Evolutionary conservation across 345 rosid species (phyloP), one percentile per base, ranked within the genome.

Genomic region (Physaria fendleri): DNA sequence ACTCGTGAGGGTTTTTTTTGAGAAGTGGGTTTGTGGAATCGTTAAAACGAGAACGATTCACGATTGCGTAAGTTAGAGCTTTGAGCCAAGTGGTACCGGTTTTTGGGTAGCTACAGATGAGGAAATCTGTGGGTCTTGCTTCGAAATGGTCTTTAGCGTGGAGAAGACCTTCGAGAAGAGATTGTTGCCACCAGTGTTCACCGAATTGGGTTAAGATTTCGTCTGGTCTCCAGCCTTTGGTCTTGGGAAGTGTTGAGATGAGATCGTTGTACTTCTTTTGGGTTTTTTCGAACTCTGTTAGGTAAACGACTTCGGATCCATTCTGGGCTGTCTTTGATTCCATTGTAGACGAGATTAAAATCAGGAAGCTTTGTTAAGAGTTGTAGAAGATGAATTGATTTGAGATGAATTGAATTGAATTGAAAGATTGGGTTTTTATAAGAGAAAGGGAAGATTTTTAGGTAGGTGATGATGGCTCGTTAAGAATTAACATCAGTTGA

Each of bases 21-120:
- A 53, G 68, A 16, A 69, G 69, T 0, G 68, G 71, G 54, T 65
- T 64, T 0, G 48, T n/a, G 0, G 62, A 25, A 10, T 72, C 76
- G 43, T 39, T 15, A 56, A 54, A 65, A 0, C 68, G 41, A 27
- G 64, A 46, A 1, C 74, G 74, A 3, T 74, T 54, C 0, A 41
- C 64, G 59, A 74, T 74, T 0, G 72, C 69, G 32, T 45, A 74
- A 2, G 72, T 69, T 2, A 74, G 4, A 0, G 78, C 75, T 30
- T 69, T 74, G 58, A 74, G 78, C 78, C 78, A 74, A 8, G 78
- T 74, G 0, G 75, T 74, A 1, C 78, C 75, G 15, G 72, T 65
- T 65, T 74, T 74, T 0, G 78, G 78, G 68, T 64, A 59, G 65
- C 71, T 74, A 20, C 74, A 74, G 24, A 69, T 20, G 51, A 74